Evolutionary conservation across 495 filamentous ascomycete species (phyloP), one percentile per base, ranked within the genome.

Genomic region (Lentithecium fluviatile): DNA sequence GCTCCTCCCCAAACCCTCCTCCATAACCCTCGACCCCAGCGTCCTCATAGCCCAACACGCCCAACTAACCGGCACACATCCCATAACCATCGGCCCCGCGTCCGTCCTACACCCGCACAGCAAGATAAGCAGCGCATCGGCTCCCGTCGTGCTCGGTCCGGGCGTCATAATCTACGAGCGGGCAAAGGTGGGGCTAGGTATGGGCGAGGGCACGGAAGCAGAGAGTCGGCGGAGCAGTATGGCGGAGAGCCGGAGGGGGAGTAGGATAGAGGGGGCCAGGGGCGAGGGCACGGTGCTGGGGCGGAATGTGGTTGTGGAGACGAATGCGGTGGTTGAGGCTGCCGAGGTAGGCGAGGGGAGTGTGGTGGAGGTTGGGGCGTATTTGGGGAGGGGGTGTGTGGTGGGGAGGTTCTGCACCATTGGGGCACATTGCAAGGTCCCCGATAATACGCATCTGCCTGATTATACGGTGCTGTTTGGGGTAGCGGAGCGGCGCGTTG

Each of bases 91-190:
- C 65, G 83, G 83, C 58, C 75, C 82, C 34, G 83, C 88, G 69
- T 85, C 82, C 15, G 82, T 96, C n/a, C 76, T 96, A 56, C 91
- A 96, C 74, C 91, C 91, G 1, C 87, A 90, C 56, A 81, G 84
- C 0, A 80, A 81, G 49, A 77, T 96, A 65, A 84, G 86, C 66
- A 84, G 88, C 1, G 77, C 79, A 38, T 76, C 81, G 45, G 91
- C 88, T 0, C 82, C 86, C 20, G 81, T 96, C 32, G 82, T 77
- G 8, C 82, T 96, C 46, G 89, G 88, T 0, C 82, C 85, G 11
- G 78, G 83, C 37, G 89, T 87, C 71, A 86, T 94, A 34, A 80
- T 96, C 46, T 81, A 84, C 61, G 91, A 96, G 75, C 71, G 71
- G 74, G 81, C 24, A 58, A 62, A 60, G 32, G 66, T 73, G 69